Conservation (phyloP, 257 asterid genomes). For the Nicotiana otophora region DNA sequence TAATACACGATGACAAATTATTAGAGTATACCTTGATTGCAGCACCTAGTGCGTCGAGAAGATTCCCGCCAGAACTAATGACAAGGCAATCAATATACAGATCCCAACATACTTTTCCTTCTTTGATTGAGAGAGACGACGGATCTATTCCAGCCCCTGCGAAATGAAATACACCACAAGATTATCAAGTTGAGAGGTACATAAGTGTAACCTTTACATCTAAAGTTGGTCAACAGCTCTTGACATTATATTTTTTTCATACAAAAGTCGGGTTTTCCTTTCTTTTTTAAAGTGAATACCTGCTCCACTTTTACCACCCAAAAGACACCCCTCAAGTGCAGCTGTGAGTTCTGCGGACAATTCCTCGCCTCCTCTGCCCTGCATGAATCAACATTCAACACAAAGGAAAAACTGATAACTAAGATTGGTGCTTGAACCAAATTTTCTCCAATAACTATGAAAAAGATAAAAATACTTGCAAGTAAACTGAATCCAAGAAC, state of each 20-base stretch:
- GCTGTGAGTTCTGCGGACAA: slow-evolving; percentile 70
- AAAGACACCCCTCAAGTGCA: slow-evolving; percentile 68
- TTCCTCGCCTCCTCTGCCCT: slow-evolving; percentile 96
- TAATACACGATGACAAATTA: not conserved
- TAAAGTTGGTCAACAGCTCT: not conserved
- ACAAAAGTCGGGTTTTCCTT: not conserved
- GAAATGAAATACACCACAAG: slow-evolving; percentile 6
- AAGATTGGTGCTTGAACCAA: not conserved
- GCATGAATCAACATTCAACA: slow-evolving; percentile 18
- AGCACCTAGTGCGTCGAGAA: slow-evolving; percentile 83
- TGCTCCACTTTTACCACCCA: slow-evolving; percentile 95
- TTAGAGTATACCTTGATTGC: slow-evolving; percentile 62
- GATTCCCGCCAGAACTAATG: slow-evolving; percentile 87
- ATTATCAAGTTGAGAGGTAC: slow-evolving; percentile 1
- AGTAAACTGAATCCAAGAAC: slow-evolving; percentile 10
- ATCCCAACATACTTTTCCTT: slow-evolving; percentile 95
- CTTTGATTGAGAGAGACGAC: slow-evolving; percentile 63
- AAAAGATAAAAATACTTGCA: not conserved
- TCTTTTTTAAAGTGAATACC: slow-evolving; percentile 31
- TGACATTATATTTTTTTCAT: not conserved
- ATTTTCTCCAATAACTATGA: not conserved
- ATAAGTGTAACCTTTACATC: not conserved
- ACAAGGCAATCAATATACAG: slow-evolving; percentile 85
- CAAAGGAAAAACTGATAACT: not conserved
- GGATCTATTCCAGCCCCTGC: slow-evolving; percentile 90